Evolutionary conservation across 129 eudicot species (phyloP), one percentile per base, ranked within the genome.

Genomic region (Pulicaria dysenterica): DNA sequence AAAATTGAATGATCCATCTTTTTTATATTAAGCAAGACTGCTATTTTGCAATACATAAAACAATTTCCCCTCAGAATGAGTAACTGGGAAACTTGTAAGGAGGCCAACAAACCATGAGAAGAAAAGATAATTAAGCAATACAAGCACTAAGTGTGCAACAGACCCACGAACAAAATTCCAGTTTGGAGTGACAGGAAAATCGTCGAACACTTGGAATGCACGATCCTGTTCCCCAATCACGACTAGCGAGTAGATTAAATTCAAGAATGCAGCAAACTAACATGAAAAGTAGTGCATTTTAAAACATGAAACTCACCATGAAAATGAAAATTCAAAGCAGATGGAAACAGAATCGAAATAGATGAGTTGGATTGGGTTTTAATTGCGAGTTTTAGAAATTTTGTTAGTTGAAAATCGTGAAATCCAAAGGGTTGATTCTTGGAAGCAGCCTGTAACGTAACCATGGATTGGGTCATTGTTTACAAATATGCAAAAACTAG

Each of bases 231-330:
- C 53, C 34, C 17, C 7, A 19, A n/a, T 51, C 16, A 41, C 51
- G 46, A 64, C 39, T 37, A 36, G 12, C 39, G 5, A 16, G 10
- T 41, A 15, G 37, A 73, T 60, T 36, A 19, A 60, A 44, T 6
- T 47, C 42, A 41, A 62, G 14, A 38, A 65, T 54, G 58, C 58
- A 64, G 73, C 73, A 42, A 75, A 51, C 10, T n/a, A 24, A 64
- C 38, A 74, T 40, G 34, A 3, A 54, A 39, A 7, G 24, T 13
- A 34, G 31, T 37, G 42, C 56, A 58, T 54, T 4, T 7, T 41
- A 2, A 37, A 62, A 17, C 60, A 62, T 45, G 54, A 76, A 77
- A 62, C 82, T 78, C 58, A 71, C 73, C 77, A 51, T 43, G 19
- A 76, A 44, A 2, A 51, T 43, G 19, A 76, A 44, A 2, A 63